Conservation (phyloP, 257 asterid species). For the Marsdenia floribunda region DNA sequence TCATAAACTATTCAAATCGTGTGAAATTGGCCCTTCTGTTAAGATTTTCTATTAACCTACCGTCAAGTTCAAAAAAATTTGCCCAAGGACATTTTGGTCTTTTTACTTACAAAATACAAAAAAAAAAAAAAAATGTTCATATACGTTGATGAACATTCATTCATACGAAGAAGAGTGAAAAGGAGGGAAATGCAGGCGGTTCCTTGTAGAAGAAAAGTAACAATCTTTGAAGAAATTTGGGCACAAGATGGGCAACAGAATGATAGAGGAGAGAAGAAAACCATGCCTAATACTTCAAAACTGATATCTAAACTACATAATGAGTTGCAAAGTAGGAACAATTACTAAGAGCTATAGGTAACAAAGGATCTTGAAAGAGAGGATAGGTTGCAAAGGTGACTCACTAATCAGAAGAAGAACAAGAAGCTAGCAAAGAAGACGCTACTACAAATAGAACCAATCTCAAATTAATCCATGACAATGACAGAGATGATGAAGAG, state of each 20-base stretch:
- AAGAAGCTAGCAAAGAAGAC: constrained; percentile 73
- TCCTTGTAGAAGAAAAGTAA: too few species aligned
- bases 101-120: too few species aligned
- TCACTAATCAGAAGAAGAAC: constrained; percentile 76
- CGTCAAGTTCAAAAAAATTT: too few species aligned
- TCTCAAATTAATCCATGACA: constrained; percentile 90
- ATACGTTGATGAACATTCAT: too few species aligned
- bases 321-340: constrained; percentile 1
- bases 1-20: too few species aligned
- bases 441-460: constrained; percentile 83
- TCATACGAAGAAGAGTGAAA: too few species aligned
- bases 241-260: constrained; percentile 3
- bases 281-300: neutral
- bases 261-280: neutral
- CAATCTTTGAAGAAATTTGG: too few species aligned
- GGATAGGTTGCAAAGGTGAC: constrained; percentile 30
- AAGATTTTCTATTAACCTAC: too few species aligned
- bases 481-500: constrained; percentile 60
- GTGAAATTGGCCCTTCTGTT: too few species aligned
- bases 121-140: too few species aligned
- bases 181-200: too few species aligned
- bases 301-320: constrained; percentile 6
- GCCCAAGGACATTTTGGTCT: too few species aligned
- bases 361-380: constrained; percentile 20
- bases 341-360: neutral